A percentile compares a stretch with the other conserved stretches of the same genome.
Evolutionary conservation across 164 flowering plant species (phyloP).

Genomic region (Liriodendron chinense): DNA sequence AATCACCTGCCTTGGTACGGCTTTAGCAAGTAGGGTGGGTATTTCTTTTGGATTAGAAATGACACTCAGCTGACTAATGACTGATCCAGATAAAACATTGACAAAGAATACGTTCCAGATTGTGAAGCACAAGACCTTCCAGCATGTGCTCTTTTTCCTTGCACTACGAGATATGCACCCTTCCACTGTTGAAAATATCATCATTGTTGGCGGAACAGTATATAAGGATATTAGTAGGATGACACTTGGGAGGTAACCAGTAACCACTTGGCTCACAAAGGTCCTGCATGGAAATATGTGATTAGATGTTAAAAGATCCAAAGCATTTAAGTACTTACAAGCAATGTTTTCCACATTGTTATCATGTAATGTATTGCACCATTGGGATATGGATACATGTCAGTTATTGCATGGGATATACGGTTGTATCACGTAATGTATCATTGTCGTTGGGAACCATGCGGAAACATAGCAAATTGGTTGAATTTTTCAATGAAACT

Average conservation of each 20-base stretch:
- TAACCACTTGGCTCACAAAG: constrained; percentile 53
- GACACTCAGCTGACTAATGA: constrained; percentile 49
- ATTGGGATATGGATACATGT: too few relatives aligned
- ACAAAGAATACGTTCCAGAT: constrained; percentile 97
- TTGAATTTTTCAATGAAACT: too few relatives aligned
- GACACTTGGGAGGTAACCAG: constrained; percentile 96
- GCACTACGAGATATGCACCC: constrained; percentile 79
- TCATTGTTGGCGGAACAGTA: constrained; percentile 80
- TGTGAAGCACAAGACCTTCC: constrained; percentile 70
- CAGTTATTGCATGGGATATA: too few relatives aligned
- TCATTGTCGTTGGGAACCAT: too few relatives aligned
- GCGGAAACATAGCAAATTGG: too few relatives aligned
- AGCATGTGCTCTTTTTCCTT: constrained; percentile 86
- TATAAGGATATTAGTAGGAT: constrained; percentile 58
- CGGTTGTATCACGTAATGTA: too few relatives aligned
- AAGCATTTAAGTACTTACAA: background rate
- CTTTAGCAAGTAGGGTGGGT: constrained; percentile 61
- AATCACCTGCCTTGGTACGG: constrained; percentile 69
- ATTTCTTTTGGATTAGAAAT: constrained; percentile 58
- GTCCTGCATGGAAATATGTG: constrained; percentile 44
- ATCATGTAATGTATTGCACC: too few relatives aligned
- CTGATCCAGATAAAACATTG: constrained; percentile 72
- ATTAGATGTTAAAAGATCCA: background rate
- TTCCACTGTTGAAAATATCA: constrained; percentile 75
- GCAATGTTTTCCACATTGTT: too few relatives aligned